Evolutionary conservation across 345 rosid species (phyloP).

Genomic region (Rhizophora mangle): DNA sequence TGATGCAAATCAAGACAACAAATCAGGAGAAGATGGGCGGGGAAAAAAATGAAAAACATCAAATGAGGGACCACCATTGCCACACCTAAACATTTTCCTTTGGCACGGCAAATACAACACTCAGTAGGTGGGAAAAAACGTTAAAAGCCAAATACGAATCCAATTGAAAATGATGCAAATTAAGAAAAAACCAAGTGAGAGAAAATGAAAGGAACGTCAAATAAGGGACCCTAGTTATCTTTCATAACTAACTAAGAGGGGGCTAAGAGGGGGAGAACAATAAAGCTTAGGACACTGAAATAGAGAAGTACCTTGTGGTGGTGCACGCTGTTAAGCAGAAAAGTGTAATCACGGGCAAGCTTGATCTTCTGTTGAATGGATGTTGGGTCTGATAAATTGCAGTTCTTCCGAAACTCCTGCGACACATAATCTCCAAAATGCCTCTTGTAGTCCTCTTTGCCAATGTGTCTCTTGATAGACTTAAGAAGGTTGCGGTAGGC

Average conservation of each 20-base stretch:
- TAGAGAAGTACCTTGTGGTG: constrained; percentile 63
- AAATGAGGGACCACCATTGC: background rate
- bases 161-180: too few species aligned
- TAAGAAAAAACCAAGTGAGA: too few species aligned
- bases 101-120: too few species aligned
- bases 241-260: too few species aligned
- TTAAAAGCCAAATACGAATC: too few species aligned
- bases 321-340: constrained; percentile 66
- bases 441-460: constrained; percentile 63
- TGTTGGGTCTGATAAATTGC: constrained; percentile 29
- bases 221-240: too few species aligned
- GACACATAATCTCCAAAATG: constrained; percentile 64
- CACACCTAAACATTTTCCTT: background rate
- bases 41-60: too few species aligned
- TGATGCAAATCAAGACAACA: too few species aligned
- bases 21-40: too few species aligned
- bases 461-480: constrained; percentile 64
- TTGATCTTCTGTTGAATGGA: constrained; percentile 47
- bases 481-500: constrained; percentile 65
- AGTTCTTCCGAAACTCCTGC: constrained; percentile 52
- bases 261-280: too few species aligned
- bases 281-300: background rate
- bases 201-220: too few species aligned
- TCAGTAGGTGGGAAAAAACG: too few species aligned
- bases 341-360: constrained; percentile 64